Evolutionary conservation across 805 yeast species (phyloP), one percentile per base, ranked within the genome.

Genomic region (Candida ficus): DNA sequence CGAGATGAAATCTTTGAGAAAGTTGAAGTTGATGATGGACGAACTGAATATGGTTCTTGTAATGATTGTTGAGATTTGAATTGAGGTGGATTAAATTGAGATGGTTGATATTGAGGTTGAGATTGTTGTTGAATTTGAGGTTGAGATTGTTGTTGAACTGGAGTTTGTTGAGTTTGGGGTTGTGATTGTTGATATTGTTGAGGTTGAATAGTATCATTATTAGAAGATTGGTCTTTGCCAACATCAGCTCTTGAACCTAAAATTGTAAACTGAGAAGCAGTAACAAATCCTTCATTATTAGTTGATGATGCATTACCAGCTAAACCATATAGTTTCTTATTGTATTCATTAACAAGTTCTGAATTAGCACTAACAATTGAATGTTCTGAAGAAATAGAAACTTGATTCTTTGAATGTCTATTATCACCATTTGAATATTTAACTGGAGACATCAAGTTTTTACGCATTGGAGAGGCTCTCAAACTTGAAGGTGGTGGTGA

Each of bases 231-330:
- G 6, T 16, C 14, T 13, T 29, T 16, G 17, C 17, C 17, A 25
- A 26, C 30, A 20, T 29, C 35, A 12, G 44, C 25, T 30, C 14
- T 37, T 11, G 39, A 37, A 16, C 42, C 56, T 41, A 52, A 31
- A 10, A 57, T 43, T 8, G 61, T 52, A 21, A 67, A 57, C 39
- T 67, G 68, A 0, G 66, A 54, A 1, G 71, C 71, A 2, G 71
- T 66, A 12, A 62, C 65, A 50, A 56, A 67, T 4, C 62, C 58
- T 26, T 66, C 70, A 18, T 52, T 57, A 29, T 47, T 45, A 4
- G 58, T 46, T 5, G 35, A 36, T 3, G 54, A 12, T 19, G 16
- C 18, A 16, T 19, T 28, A n/a, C 22, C 19, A n/a, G 54, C 47
- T 27, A 53, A 28, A 20, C 46, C 49, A 32, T 54, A 52, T 6